These are phyloP conservation scores for Taphrina pruni DNA, from an alignment of 1,139 yeast genomes.

Conservation along the genomic window DNA sequence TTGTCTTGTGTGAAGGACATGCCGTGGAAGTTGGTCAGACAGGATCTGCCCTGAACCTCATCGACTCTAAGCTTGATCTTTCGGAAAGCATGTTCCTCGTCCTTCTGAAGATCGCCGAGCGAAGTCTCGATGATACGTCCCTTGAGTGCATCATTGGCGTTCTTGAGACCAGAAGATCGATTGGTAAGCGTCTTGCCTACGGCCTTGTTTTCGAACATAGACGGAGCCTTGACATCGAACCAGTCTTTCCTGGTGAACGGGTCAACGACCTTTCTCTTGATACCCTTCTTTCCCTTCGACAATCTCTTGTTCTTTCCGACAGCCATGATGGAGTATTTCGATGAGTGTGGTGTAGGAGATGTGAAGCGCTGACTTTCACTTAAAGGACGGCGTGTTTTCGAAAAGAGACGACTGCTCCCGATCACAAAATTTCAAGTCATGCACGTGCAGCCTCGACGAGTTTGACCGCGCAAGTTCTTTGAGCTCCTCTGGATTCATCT, in stretches of 20 bases:
- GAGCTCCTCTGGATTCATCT: background rate
- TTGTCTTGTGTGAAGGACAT: conserved; percentile 89
- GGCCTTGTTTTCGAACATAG: conserved; percentile 90
- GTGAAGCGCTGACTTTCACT: conserved; percentile 14
- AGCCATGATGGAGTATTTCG: conserved; percentile 60
- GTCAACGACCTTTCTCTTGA: conserved; percentile 94
- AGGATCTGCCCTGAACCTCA: conserved; percentile 91
- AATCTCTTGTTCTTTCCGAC: conserved; percentile 97
- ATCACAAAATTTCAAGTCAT: conserved; percentile 15
- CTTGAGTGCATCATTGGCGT: conserved; percentile 88
- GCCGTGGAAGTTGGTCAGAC: conserved; percentile 94
- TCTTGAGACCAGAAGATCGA: conserved; percentile 91
- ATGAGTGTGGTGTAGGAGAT: conserved; percentile 28
- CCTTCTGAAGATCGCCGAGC: conserved; percentile 88
- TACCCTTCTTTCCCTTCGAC: conserved; percentile 94
- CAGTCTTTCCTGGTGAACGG: conserved; percentile 93
- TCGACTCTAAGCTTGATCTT: conserved; percentile 88
- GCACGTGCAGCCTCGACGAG: conserved; percentile 3
- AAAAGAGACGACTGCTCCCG: conserved; percentile 24
- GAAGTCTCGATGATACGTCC: conserved; percentile 89
- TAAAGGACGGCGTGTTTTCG: conserved; percentile 22
- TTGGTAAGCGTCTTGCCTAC: conserved; percentile 93
- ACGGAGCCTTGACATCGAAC: conserved; percentile 94
- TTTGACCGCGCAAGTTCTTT: conserved; percentile 1
- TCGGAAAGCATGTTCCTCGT: conserved; percentile 91